Base-by-base conservation (phyloP, 2,329 filamentous ascomycete species). In the Claviceps citrina region DNA sequence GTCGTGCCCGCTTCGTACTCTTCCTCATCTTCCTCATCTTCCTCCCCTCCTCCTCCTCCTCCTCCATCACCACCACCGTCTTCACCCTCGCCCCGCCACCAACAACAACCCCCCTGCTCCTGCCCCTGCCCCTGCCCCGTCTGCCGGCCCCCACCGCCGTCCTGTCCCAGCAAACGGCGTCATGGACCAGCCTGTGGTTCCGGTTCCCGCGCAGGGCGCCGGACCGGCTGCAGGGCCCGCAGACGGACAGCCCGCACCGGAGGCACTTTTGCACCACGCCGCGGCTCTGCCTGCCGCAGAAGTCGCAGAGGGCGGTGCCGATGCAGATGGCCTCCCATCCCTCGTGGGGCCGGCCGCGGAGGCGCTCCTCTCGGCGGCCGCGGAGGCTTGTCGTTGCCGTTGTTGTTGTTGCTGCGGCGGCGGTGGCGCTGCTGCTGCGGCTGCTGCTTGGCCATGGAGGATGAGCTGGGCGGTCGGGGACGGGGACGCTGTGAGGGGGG, bases 221-320 rank as follows among this genome's bases (percentile, higher is more conserved):
- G 5, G 25, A 15, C 4, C 40, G 25, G 30, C 49, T 47, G 41
- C 51, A 55, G 1, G 34, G 36, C 5, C 20, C 35, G 38, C 52
- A 55, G n/a, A 53, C 44, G 9, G 47, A 47, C 8, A 54, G 37
- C 24, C 47, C 47, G 45, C 51, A 54, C 15, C 43, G 31, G 10
- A 40, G 18, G 31, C 52, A 55, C 30, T 49, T 50, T 26, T 51
- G 48, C 1, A 55, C 44, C 1, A 49, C 46, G 20, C 48, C 49
- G 13, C 50, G 47, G 12, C 51, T 42, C 19, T 49, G 45, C 5
- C 24, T 43, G 26, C 47, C 42, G 36, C 52, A 55, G 33, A 50
- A 39, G 35, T 55, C 52, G 32, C 52, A 55, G 34, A 51, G 52
- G 24, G 52, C 49, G 25, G 51, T 55, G 31, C 49, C 42, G 7